These are phyloP conservation scores for Psilocybe cubensis DNA, from an alignment of 768 basidiomycete species.

Conservation along the genomic window DNA sequence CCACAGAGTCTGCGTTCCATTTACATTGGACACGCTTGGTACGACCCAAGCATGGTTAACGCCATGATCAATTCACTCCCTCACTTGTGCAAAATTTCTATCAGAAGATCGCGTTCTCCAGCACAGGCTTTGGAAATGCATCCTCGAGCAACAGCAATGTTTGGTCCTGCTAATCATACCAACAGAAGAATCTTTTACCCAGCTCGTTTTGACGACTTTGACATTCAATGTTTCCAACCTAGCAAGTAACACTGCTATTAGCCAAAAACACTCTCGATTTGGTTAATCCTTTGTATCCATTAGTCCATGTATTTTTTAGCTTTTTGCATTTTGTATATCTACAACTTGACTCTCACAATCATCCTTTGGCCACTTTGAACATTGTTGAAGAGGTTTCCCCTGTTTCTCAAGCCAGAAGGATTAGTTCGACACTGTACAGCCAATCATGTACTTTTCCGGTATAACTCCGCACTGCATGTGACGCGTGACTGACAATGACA, in stretches of 20 bases:
- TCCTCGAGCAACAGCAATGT: neutral
- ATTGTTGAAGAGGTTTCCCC: too few species aligned
- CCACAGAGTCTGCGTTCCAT: conserved; percentile 42
- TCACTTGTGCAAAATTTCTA: conserved; percentile 33
- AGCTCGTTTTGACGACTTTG: conserved; percentile 24
- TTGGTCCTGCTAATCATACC: neutral
- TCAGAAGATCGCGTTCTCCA: conserved; percentile 34
- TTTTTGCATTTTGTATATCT: neutral
- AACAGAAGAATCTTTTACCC: conserved; percentile 5
- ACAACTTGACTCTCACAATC: too few species aligned
- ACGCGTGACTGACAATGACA: too few species aligned
- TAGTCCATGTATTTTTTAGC: neutral
- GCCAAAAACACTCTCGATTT: neutral
- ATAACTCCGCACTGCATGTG: too few species aligned
- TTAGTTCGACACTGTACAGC: too few species aligned
- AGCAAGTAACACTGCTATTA: neutral
- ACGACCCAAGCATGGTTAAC: conserved; percentile 42
- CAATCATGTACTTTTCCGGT: too few species aligned
- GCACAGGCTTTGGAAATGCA: conserved; percentile 37
- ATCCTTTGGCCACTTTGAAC: too few species aligned
- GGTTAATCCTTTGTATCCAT: conserved; percentile 1
- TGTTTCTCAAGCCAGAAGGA: too few species aligned
- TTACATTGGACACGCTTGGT: conserved; percentile 51
- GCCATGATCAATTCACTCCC: conserved; percentile 38
- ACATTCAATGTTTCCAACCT: conserved; percentile 21